Base-by-base conservation (phyloP, 352 stramenopile genomes). In the Saprolegnia diclina region DNA sequence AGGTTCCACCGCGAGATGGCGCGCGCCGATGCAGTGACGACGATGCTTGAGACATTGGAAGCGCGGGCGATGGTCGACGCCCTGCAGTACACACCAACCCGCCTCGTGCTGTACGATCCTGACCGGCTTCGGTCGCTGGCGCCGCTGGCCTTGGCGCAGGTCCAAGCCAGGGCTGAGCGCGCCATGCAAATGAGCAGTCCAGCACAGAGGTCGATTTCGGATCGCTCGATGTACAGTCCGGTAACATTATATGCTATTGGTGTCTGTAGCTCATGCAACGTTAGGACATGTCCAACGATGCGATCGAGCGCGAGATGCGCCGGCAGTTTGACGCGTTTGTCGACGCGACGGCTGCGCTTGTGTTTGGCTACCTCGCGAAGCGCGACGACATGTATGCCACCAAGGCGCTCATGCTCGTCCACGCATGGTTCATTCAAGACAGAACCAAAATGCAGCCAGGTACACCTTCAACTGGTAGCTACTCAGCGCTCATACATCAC, bases 321-420 rank as follows among this genome's bases (percentile, higher is more conserved):
- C 32, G 57, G 1, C 37, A 79, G 29, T 56, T 85, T 29, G 75
- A 77, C n/a, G 59, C 74, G 54, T 80, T 86, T 72, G 74, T 78
- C 40, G 81, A 82, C 71, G 81, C 82, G 54, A 82, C 74, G 24
- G 83, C 79, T 5, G 72, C 73, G 29, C 65, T 87, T 19, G 71
- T 73, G 10, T 53, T 85, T 18, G 74, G 76, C 29, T 86, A 73
- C 73, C 40, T 61, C 2, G 45, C 83, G 22, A 80, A 71, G 16
- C 50, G 42, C 13, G 75, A 85, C n/a, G 42, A 72, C 29, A 44
- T 71, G 40, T 87, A 79, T 45, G 71, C 71, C 9, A n/a, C 38
- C 24, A 65, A 80, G 26, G 76, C 79, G 32, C 21, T 66, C 32
- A 52, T 59, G 26, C 73, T 80, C 1, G 29, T 83, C 37, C 64